Evolutionary conservation across 176 grass and related monocot genomes (phyloP).

Genomic region (Oryza glaberrima): DNA sequence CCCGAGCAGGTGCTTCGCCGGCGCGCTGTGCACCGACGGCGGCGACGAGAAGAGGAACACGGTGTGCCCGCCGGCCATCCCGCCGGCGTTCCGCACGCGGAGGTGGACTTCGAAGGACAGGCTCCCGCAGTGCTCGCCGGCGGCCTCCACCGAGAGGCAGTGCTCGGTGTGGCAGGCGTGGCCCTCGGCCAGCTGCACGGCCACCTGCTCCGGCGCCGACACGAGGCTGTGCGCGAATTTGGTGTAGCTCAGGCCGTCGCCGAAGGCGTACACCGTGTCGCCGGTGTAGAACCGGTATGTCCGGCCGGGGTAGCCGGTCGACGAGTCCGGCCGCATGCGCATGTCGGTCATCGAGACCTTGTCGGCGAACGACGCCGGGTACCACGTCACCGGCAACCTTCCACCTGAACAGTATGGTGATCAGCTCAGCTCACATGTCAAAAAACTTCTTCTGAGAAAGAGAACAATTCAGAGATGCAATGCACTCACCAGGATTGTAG

Average conservation of each 20-base stretch:
- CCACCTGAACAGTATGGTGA: constrained; percentile 50
- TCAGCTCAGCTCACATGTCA: neutral
- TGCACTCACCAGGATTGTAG: constrained; percentile 70
- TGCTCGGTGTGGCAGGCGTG: constrained; percentile 58
- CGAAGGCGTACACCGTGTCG: constrained; percentile 73
- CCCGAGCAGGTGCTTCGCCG: constrained; percentile 77
- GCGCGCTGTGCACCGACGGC: constrained; percentile 76
- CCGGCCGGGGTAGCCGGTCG: constrained; percentile 72
- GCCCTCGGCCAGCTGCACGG: constrained; percentile 62
- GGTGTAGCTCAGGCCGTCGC: constrained; percentile 93
- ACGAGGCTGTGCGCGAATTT: constrained; percentile 56
- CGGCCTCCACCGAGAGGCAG: constrained; percentile 67
- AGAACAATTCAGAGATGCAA: neutral
- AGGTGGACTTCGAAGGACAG: constrained; percentile 63
- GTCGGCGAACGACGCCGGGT: constrained; percentile 62
- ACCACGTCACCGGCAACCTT: constrained; percentile 95
- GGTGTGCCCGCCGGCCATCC: constrained; percentile 59
- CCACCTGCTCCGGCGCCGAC: constrained; percentile 59
- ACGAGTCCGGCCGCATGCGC: constrained; percentile 78
- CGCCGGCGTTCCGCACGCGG: constrained; percentile 56
- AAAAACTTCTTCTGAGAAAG: neutral
- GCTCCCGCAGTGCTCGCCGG: constrained; percentile 57
- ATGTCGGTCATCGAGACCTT: constrained; percentile 80
- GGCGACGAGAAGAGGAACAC: constrained; percentile 89
- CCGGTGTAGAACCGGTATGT: constrained; percentile 97